Percentiles rank a stretch among this genome's conserved stretches.
Conservation (phyloP, 768 basidiomycete genomes). For the Naganishia vishniacii region DNA sequence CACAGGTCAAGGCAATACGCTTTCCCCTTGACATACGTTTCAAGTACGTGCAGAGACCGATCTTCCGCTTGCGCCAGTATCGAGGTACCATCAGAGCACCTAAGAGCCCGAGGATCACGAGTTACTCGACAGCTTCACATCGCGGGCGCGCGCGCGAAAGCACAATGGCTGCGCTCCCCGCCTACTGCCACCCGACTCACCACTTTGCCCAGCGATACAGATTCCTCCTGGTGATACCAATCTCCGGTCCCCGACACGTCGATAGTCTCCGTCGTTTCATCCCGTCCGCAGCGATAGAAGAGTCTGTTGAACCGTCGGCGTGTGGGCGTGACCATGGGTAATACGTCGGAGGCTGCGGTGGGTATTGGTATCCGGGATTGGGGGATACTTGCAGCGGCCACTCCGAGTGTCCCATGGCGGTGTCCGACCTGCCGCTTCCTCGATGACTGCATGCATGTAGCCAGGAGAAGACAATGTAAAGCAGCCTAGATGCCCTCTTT, state of each 20-base stretch:
- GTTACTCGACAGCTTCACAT: too few species aligned
- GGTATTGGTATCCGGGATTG: not conserved
- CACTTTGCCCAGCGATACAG: slow-evolving; percentile 17
- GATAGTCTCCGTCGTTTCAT: not conserved
- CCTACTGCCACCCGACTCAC: not conserved
- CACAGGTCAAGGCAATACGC: too few species aligned
- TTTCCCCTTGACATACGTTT: slow-evolving; percentile 51
- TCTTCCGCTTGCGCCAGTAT: slow-evolving; percentile 69
- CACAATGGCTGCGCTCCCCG: too few species aligned
- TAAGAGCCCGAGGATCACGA: too few species aligned
- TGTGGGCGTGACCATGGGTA: not conserved
- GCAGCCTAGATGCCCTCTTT: too few species aligned
- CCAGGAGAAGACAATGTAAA: too few species aligned
- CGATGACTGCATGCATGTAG: too few species aligned
- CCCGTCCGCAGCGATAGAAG: not conserved
- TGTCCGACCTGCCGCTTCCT: too few species aligned
- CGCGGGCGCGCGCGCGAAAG: too few species aligned
- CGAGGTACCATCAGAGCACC: slow-evolving; percentile 70
- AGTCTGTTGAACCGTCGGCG: not conserved
- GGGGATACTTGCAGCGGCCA: too few species aligned
- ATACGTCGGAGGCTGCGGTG: not conserved
- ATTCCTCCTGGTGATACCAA: not conserved
- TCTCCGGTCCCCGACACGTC: not conserved
- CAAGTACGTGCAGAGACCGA: slow-evolving; percentile 58
- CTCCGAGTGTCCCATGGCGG: too few species aligned